Evolutionary conservation across 345 rosid species (phyloP), one percentile per base, ranked within the genome.

Genomic region (Gynandropsis gynandra): DNA sequence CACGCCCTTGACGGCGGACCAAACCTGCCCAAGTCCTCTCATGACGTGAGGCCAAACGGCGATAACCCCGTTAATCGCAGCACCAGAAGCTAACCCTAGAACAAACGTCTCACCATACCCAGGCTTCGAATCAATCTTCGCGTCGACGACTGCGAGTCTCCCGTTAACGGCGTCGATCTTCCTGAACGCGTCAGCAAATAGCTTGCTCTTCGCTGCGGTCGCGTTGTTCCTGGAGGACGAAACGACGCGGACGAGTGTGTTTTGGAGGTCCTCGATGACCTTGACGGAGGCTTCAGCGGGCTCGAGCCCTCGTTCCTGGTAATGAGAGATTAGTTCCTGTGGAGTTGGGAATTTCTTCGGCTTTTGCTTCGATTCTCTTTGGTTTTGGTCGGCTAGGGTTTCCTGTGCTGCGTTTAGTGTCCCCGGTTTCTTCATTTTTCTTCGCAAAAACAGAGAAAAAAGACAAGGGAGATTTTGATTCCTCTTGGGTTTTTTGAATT

Each of bases 261-360:
- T 80, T 68, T 89, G 97, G 34, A 85, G 84, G 62, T 89, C 95
- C 55, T 85, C 94, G 42, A 89, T 83, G 37, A 80, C 95, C 56
- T 81, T 83, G 59, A 79, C 27, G 32, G 95, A 83, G 12, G 97
- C 95, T 64, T 89, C 76, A 4, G 76, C 72, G 13, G 79, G 68
- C 42, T 80, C 88, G 6, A 89, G 68, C 17, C 97, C 97, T 69
- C 80, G 75, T 10, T 71, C 58, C 50, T 78, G 76, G 73, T 89
- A 89, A 65, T 79, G 89, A 51, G 84, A 75, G 51, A 89, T 76
- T 50, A 89, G 81, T 15, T 89, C 95, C 42, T 75, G 66, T 1
- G 97, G 79, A 1, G 82, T 66, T 20, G 90, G 89, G 27, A 71
- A 50, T 49, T 72, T 85, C 49, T 51, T 72, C 21, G 70, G 48